These are phyloP conservation scores for Pelargonium nanum DNA, from an alignment of 345 rosid species.

Conservation along the genomic window DNA sequence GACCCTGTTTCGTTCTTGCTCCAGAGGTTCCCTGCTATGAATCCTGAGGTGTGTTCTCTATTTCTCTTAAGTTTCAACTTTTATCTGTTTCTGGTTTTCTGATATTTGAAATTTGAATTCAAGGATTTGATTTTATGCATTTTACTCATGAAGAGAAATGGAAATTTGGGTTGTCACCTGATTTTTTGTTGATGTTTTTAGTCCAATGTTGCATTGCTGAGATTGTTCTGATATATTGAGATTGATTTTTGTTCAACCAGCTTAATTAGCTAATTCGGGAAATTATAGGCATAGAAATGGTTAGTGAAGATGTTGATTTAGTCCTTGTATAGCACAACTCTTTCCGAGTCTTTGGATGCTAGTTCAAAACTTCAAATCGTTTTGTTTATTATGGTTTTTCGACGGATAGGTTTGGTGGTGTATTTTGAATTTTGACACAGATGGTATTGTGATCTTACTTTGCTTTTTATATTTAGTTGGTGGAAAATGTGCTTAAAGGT, in stretches of 20 bases:
- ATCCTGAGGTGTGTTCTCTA: conserved; percentile 44
- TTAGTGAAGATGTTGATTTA: not conserved
- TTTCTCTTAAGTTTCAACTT: too few relatives aligned
- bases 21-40: conserved; percentile 36
- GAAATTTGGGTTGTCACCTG: too few relatives aligned
- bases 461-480: conserved; percentile 17
- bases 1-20: conserved; percentile 26
- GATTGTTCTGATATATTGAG: too few relatives aligned
- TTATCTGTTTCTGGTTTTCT: not conserved
- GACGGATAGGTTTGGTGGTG: not conserved
- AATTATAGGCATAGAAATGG: not conserved
- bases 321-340: not conserved
- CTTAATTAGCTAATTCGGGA: too few relatives aligned
- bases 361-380: not conserved
- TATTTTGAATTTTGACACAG: not conserved
- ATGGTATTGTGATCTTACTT: conserved; percentile 6
- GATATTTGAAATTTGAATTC: too few relatives aligned
- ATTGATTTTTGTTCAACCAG: too few relatives aligned
- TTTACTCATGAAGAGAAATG: too few relatives aligned
- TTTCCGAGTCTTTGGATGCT: not conserved
- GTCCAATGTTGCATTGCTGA: too few relatives aligned
- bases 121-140: too few relatives aligned
- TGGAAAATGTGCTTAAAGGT: conserved; percentile 19
- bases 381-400: not conserved
- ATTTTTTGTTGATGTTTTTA: too few relatives aligned